Evolutionary conservation across 2,329 filamentous ascomycete genomes (phyloP).

Genomic region (Cytospora piceicola): DNA sequence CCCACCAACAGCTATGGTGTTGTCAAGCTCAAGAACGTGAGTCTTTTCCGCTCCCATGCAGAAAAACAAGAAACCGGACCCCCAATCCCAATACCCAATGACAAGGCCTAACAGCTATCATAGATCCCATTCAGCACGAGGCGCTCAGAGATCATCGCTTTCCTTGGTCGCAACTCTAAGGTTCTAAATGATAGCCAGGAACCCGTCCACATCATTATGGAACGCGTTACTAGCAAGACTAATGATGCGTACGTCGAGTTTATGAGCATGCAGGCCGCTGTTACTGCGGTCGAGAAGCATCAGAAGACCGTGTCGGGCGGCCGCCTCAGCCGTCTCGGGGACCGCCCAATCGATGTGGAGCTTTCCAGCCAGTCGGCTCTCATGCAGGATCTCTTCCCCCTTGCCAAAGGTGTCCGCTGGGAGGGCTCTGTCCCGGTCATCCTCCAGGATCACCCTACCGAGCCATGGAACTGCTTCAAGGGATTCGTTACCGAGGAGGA

Average conservation of each 20-base stretch:
- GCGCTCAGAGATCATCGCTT: slow-evolving; percentile 59
- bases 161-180: slow-evolving; percentile 61
- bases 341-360: slow-evolving; percentile 60
- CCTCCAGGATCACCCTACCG: slow-evolving; percentile 40
- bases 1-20: slow-evolving; percentile 46
- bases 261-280: slow-evolving; percentile 54
- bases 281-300: slow-evolving; percentile 55
- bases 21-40: slow-evolving; percentile 55
- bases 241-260: slow-evolving; percentile 66
- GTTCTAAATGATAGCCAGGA: slow-evolving; percentile 59
- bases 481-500: slow-evolving; percentile 66
- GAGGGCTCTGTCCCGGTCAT: slow-evolving; percentile 49
- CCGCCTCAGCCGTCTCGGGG: slow-evolving; percentile 56
- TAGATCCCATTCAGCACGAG: slow-evolving; percentile 62
- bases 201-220: slow-evolving; percentile 67
- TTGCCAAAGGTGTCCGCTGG: slow-evolving; percentile 61
- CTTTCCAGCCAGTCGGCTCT: slow-evolving; percentile 59
- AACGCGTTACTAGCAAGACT: slow-evolving; percentile 64
- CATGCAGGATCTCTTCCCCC: slow-evolving; percentile 66
- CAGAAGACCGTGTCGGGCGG: slow-evolving; percentile 44
- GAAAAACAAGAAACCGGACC: background rate
- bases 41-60: slow-evolving; percentile 34
- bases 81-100: no score
- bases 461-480: slow-evolving; percentile 59
- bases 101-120: background rate